phyloP scores from a whole-genome alignment of 2,329 filamentous ascomycete genomes.

The Parasarocladium wereldwijsianum region DNA sequence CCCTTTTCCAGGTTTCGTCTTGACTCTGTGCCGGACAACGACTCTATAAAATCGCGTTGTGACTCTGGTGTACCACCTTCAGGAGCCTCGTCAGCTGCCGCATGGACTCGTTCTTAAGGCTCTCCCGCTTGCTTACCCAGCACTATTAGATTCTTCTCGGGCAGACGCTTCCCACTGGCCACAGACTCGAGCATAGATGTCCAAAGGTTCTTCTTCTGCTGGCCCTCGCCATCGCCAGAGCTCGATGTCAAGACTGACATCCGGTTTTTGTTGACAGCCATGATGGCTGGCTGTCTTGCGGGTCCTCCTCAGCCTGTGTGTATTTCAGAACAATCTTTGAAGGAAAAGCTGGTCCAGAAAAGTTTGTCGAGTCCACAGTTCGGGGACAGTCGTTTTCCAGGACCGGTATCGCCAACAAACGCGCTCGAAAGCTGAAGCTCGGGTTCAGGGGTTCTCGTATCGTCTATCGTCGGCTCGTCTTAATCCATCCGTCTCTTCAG shows the following conservation, averaged over 20 bases:
- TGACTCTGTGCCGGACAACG: conserved; percentile 37
- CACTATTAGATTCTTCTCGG: conserved; percentile 82
- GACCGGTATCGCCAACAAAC: no score
- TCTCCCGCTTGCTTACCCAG: conserved; percentile 43
- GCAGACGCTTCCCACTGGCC: conserved; percentile 76
- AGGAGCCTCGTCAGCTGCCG: conserved; percentile 5
- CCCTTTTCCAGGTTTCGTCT: conserved; percentile 39
- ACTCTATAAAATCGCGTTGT: conserved; percentile 71
- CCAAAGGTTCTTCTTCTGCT: conserved; percentile 84
- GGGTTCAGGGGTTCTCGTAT: no score
- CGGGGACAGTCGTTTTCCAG: no score
- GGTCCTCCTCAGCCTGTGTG: no score
- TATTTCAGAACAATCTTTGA: no score
- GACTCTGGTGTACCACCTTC: conserved; percentile 67
- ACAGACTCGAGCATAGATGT: conserved; percentile 83
- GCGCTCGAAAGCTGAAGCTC: no score
- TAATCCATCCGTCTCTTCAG: no score
- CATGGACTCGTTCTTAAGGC: background rate
- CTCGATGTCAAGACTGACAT: conserved; percentile 43
- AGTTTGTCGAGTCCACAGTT: no score
- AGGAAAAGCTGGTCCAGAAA: no score
- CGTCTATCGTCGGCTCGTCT: no score
- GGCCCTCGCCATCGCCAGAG: conserved; percentile 40
- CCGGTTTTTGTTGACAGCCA: conserved; percentile 39
- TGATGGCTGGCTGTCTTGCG: no score